Evolutionary conservation across 176 grass and related monocot species (phyloP).

Genomic region (Puccinellia tenuiflora): DNA sequence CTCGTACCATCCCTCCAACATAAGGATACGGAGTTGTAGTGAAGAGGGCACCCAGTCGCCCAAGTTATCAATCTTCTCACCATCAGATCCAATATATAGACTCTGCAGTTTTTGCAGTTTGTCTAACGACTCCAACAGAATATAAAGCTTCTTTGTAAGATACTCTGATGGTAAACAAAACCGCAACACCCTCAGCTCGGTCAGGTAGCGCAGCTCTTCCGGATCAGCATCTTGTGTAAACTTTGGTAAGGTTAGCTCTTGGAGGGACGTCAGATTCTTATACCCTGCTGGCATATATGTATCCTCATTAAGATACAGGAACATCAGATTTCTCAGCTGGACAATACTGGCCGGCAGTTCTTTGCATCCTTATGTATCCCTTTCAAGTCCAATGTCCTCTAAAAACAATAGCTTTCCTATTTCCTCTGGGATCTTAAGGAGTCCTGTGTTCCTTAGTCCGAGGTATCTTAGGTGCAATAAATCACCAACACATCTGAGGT

Average conservation of each 20-base stretch:
- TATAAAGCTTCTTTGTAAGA: background rate
- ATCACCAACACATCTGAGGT: background rate
- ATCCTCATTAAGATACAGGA: fast-evolving
- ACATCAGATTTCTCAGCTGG: background rate
- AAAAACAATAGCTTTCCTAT: background rate
- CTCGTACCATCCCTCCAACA: background rate
- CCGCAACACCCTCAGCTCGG: background rate
- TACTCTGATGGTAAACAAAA: background rate
- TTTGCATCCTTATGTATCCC: background rate
- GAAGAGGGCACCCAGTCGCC: background rate
- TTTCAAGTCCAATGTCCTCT: background rate
- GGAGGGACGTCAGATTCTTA: background rate
- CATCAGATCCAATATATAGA: background rate
- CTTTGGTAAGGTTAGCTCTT: background rate
- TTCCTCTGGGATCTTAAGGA: background rate
- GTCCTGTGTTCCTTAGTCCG: background rate
- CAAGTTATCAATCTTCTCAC: background rate
- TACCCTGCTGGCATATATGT: background rate
- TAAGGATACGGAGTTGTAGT: background rate
- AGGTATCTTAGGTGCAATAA: background rate
- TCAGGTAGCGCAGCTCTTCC: background rate
- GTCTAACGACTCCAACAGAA: background rate
- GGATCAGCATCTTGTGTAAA: background rate
- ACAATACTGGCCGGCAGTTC: background rate
- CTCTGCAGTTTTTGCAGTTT: background rate